phyloP scores from a whole-genome alignment of 208 protist species.

The Acanthamoeba divionensis region DNA sequence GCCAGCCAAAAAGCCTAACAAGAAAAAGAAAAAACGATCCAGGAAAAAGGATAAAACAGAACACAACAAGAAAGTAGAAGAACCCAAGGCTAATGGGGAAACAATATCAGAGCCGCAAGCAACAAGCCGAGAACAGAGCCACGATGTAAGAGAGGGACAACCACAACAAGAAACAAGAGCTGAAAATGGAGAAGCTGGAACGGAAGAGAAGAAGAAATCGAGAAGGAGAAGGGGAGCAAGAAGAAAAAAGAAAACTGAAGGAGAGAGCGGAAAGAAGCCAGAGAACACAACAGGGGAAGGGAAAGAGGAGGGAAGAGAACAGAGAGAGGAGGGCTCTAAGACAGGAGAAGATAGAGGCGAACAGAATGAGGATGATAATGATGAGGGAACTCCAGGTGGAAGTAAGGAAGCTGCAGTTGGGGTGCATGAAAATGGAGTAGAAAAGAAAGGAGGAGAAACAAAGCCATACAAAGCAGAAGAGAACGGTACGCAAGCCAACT shows the following conservation, averaged over 20 bases:
- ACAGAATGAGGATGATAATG: background rate
- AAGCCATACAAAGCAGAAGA: background rate
- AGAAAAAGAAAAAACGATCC: background rate
- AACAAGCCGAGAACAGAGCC: no score
- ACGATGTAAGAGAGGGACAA: background rate
- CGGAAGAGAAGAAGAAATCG: background rate
- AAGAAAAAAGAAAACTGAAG: background rate
- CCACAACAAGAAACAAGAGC: background rate
- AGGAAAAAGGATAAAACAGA: conserved; percentile 25
- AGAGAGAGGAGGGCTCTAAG: background rate
- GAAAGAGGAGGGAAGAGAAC: background rate
- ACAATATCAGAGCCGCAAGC: no score
- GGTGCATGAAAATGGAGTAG: background rate
- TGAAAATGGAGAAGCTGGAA: background rate
- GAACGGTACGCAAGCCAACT: no score
- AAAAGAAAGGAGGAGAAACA: background rate
- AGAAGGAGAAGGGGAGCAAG: background rate
- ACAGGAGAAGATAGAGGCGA: background rate
- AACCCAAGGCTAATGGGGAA: background rate
- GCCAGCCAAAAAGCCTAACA: background rate
- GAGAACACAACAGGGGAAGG: background rate
- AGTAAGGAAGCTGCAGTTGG: no score
- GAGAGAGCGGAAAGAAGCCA: background rate
- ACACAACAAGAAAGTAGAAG: background rate
- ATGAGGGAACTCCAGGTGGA: background rate